phyloP scores from a whole-genome alignment of 257 asterid species.

The Scutellaria minor region DNA sequence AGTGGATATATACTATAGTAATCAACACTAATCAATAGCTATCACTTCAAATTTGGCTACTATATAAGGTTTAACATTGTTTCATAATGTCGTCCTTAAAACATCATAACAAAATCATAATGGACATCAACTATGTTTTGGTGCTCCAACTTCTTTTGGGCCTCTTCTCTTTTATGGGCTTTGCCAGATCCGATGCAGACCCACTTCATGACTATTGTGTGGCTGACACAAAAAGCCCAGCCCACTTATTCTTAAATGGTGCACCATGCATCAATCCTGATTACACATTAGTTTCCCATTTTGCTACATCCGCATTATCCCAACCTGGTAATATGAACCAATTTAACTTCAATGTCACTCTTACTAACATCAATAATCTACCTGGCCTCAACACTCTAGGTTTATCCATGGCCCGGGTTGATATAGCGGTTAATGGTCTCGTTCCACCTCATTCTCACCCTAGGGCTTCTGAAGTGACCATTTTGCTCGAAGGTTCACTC shows the following conservation, averaged over 20 bases:
- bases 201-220: conserved; percentile 68
- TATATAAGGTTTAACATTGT: conserved; percentile 28
- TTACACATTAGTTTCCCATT: conserved; percentile 45
- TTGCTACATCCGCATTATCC: conserved; percentile 63
- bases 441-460: conserved; percentile 78
- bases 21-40: conserved; percentile 27
- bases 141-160: conserved; percentile 35
- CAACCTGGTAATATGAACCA: conserved; percentile 46
- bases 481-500: conserved; percentile 60
- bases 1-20: conserved; percentile 31
- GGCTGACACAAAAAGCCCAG: conserved; percentile 40
- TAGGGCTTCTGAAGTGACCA: conserved; percentile 66
- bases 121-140: conserved; percentile 36
- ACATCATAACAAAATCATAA: background rate
- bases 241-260: conserved; percentile 39
- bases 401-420: conserved; percentile 59
- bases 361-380: conserved; percentile 36
- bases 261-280: conserved; percentile 63
- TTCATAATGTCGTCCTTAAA: background rate
- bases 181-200: conserved; percentile 49
- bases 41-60: background rate
- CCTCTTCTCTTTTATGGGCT: conserved; percentile 30
- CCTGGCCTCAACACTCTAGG: conserved; percentile 70
- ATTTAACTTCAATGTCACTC: conserved; percentile 50
- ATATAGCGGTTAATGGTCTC: conserved; percentile 49